Percentiles rank a stretch among this genome's conserved stretches.
These are phyloP conservation scores for Haplosporangium gracile DNA, from an alignment of 192 early-diverging fungal species.

Conservation along the genomic window DNA sequence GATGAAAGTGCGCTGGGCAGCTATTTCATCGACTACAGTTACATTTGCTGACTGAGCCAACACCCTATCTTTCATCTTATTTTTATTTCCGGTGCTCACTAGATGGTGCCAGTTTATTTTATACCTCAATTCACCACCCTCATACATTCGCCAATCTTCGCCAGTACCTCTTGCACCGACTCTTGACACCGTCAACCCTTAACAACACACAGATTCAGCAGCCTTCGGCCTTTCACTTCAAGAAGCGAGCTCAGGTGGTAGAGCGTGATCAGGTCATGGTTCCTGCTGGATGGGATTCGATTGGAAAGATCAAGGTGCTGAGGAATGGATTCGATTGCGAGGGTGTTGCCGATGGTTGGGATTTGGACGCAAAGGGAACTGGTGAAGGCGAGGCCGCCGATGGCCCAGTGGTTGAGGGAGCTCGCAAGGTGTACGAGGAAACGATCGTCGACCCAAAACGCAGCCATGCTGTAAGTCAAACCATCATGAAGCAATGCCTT, in stretches of 20 bases:
- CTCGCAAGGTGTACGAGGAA: constrained; percentile 72
- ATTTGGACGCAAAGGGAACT: constrained; percentile 57
- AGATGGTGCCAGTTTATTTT: constrained; percentile 93
- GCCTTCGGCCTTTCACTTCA: constrained; percentile 68
- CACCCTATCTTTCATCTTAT: not conserved
- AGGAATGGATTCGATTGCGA: constrained; percentile 82
- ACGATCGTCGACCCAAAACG: constrained; percentile 58
- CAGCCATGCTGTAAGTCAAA: constrained; percentile 39
- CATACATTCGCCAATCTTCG: constrained; percentile 82
- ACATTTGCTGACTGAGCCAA: not conserved
- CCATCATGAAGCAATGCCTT: too few species aligned
- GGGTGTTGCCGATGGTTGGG: constrained; percentile 72
- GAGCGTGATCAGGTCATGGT: constrained; percentile 91
- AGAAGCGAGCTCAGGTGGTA: constrained; percentile 80
- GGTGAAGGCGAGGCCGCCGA: not conserved
- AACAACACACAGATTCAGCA: constrained; percentile 34
- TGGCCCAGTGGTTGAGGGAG: constrained; percentile 39
- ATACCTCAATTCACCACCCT: constrained; percentile 86
- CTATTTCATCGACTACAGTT: not conserved
- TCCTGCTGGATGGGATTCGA: constrained; percentile 95
- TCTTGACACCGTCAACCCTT: constrained; percentile 59
- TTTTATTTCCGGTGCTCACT: not conserved
- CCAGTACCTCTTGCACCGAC: constrained; percentile 84
- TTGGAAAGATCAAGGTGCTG: constrained; percentile 85
- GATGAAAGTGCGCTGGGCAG: not conserved